These are phyloP conservation scores for Thamnidium elegans DNA, from an alignment of 192 early-diverging fungal genomes.

Conservation along the genomic window DNA sequence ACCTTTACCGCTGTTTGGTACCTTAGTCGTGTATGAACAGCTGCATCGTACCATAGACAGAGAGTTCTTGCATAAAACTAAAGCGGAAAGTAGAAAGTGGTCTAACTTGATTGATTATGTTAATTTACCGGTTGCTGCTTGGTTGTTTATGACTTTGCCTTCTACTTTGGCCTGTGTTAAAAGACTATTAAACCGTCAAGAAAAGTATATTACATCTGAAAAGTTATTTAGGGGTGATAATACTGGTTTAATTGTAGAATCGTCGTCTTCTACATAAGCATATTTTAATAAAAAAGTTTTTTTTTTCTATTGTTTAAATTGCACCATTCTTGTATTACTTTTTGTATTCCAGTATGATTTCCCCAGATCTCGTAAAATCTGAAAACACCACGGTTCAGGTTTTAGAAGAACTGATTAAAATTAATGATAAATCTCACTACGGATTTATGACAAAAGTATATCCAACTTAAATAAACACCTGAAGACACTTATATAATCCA, in stretches of 20 bases:
- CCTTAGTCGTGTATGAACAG: conserved; percentile 42
- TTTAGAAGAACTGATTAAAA: no score
- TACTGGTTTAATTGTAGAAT: neutral
- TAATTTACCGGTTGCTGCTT: conserved; percentile 43
- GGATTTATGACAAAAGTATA: no score
- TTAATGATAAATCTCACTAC: no score
- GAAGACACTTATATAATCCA: no score
- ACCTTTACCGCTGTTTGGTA: conserved; percentile 44
- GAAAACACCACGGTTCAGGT: no score
- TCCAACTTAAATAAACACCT: no score
- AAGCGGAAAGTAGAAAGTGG: conserved; percentile 38
- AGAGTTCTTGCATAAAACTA: conserved; percentile 30
- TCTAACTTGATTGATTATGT: conserved; percentile 37
- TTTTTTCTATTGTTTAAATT: neutral
- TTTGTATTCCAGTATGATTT: no score
- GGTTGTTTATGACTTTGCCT: conserved; percentile 51
- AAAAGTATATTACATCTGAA: conserved; percentile 1
- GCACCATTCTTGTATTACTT: no score
- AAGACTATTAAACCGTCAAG: conserved; percentile 12
- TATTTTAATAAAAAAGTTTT: no score
- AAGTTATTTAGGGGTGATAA: neutral
- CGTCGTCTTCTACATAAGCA: neutral
- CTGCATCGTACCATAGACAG: conserved; percentile 42
- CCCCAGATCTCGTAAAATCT: no score
- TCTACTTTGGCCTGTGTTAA: conserved; percentile 45